Evolutionary conservation across 2,329 filamentous ascomycete species (phyloP), one percentile per base, ranked within the genome.

Genomic region (Lachnellula suecica): DNA sequence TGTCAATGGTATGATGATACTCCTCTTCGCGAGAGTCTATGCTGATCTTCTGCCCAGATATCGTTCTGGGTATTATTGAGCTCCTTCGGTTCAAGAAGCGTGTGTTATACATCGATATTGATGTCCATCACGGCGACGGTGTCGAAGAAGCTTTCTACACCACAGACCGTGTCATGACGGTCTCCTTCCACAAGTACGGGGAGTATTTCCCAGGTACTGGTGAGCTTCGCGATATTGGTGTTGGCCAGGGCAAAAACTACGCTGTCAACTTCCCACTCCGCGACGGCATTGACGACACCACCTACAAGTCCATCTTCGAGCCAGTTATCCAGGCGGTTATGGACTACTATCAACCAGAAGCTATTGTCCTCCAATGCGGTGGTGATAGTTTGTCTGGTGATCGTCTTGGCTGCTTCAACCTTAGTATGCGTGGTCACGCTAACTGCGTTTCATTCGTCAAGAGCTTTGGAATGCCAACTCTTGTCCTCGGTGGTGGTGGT

Each of bases 41-140:
- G 4, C 44, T 83, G 22, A 66, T 10, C 2, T 46, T 76, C 76
- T 20, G 82, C 76, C 62, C 74, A 97, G 83, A 99, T 71, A 97
- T 99, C 58, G 94, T 99, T 29, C 86, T 99, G 35, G 91, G 91
- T 27, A 96, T 97, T 61, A 85, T 97, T 46, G 91, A 97, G 67
- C 82, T 99, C 2, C 79, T 99, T 8, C 89, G 90, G 49, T 87
- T 91, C 70, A 90, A 96, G 68, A 89, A 94, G 66, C 88, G 94
- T 51, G 93, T 99, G n/a, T 83, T 99, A 44, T 99, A 99, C 74
- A 91, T 99, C 70, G 91, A 96, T 66, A 96, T 96, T 57, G 91
- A 96, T 67, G 91, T 96, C 15, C 91, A 96, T 70, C 91, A 96
- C 63, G 91, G 91, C 49, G 91, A 96, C 66, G 91, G 91, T 58